A percentile compares a stretch with the other conserved stretches of the same genome.
These are phyloP conservation scores for Plasmodium cynomolgi DNA, from an alignment of 169 alveolate species.

Conservation along the genomic window DNA sequence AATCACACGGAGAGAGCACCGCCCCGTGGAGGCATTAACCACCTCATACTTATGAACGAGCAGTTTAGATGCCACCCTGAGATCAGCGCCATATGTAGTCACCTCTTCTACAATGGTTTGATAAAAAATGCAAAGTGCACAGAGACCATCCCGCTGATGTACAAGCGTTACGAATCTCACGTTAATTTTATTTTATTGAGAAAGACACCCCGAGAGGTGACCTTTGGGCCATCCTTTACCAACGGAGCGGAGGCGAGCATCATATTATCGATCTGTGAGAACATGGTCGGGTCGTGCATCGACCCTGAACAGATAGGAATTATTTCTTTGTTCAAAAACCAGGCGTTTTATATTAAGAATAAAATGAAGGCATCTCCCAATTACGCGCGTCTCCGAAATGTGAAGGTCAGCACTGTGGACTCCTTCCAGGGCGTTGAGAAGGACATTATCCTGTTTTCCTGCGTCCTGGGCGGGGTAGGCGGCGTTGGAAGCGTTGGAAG, in stretches of 20 bases:
- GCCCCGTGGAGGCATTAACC: background rate
- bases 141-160: slow-evolving; percentile 1
- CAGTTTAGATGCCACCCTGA: slow-evolving; percentile 74
- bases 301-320: slow-evolving; percentile 45
- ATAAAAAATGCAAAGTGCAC: slow-evolving; percentile 46
- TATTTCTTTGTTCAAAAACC: slow-evolving; percentile 15
- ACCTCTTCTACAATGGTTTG: slow-evolving; percentile 40
- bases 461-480: slow-evolving; percentile 1
- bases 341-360: slow-evolving; percentile 10
- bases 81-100: slow-evolving; percentile 61
- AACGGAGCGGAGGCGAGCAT: slow-evolving; percentile 28
- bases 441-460: slow-evolving; percentile 51
- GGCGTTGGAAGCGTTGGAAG: background rate
- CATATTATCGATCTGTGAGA: slow-evolving; percentile 59
- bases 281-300: slow-evolving; percentile 31
- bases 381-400: background rate
- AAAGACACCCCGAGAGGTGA: slow-evolving; percentile 5
- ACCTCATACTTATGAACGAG: slow-evolving; percentile 36
- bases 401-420: slow-evolving; percentile 73
- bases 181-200: slow-evolving; percentile 18
- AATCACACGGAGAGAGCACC: background rate
- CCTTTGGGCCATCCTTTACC: background rate
- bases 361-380: slow-evolving; percentile 16
- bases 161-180: slow-evolving; percentile 20
- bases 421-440: slow-evolving; percentile 73